Evolutionary conservation across 306 rosid genomes (phyloP), one percentile per base, ranked within the genome.

Genomic region (Carpinus fangiana): DNA sequence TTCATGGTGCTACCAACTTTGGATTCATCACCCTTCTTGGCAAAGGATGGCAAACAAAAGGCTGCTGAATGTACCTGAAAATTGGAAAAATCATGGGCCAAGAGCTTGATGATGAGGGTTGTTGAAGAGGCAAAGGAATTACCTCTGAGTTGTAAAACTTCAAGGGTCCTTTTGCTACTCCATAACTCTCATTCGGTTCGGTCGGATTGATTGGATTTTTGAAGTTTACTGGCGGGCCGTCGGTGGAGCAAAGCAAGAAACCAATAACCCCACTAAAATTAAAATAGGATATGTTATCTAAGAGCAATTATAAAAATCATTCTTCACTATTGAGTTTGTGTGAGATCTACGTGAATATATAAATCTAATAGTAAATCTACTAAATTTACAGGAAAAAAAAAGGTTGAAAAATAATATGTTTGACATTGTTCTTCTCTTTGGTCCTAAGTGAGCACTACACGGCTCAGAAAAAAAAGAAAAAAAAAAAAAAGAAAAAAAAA

Each of bases 21-120:
- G 12, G 65, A 59, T 20, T 56, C 53, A 16, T 56, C 55, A 47
- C 52, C 78, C 79, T 83, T 89, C 75, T 82, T 91, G n/a, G 85
- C 88, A 77, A 89, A 91, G 43, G 96, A 84, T 66, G 96, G 96
- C 85, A 91, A 86, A 80, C 93, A 86, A 83, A 91, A 91, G 17
- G 96, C 78, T 61, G 93, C 91, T 21, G 88, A 71, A 81, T 89
- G 96, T 50, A 88, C 61, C 94, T 88, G 89, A 75, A 75, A 81
- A 31, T 23, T 23, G 26, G 26, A 23, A 23, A 23, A 31, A 31
- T 31, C 9, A 61, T 28, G 10, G 9, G 13, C 10, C 36, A 60
- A 11, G 66, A 60, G 8, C 50, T 61, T 26, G 68, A 12, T 20
- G 68, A 61, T 31, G 12, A 61, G 21, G 28, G 28, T 1, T 65